Conservation (phyloP, 2,329 filamentous ascomycete genomes). For the Raffaelea ambrosiae region DNA sequence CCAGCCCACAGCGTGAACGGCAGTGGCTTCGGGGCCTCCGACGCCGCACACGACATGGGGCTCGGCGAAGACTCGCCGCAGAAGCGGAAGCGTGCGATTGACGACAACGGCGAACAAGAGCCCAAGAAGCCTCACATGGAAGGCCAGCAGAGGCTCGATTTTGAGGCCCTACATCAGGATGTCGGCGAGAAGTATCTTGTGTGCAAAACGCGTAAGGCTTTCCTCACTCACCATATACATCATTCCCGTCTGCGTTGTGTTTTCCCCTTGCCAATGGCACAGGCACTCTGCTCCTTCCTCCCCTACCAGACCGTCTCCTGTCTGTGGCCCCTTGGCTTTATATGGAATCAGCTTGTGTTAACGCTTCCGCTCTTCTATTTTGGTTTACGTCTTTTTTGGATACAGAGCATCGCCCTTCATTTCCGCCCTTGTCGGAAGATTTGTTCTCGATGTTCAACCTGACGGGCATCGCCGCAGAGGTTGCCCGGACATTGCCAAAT, state of each 20-base stretch:
- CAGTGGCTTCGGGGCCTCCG: constrained; percentile 31
- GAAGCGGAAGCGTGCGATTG: constrained; percentile 53
- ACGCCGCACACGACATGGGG: constrained; percentile 31
- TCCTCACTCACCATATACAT: background rate
- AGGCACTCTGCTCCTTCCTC: background rate
- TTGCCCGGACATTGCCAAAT: constrained; percentile 55
- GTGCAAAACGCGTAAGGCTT: constrained; percentile 57
- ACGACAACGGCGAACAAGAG: constrained; percentile 47
- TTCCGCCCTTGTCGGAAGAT: constrained; percentile 44
- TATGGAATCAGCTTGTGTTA: constrained; percentile 26
- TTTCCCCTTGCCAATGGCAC: background rate
- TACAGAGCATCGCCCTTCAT: constrained; percentile 39
- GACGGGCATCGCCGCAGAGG: constrained; percentile 47
- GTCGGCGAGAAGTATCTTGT: constrained; percentile 60
- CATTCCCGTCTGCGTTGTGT: background rate
- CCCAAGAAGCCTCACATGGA: constrained; percentile 57
- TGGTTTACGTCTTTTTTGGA: constrained; percentile 3
- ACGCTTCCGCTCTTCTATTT: constrained; percentile 20
- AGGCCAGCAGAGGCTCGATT: constrained; percentile 46
- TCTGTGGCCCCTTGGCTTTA: background rate
- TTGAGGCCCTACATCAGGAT: constrained; percentile 57
- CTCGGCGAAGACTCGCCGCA: constrained; percentile 45
- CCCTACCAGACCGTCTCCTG: background rate
- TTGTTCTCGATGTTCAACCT: constrained; percentile 52
- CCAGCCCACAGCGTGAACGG: constrained; percentile 56